A percentile compares a stretch with the other conserved stretches of the same genome.
Conservation (phyloP, 176 grass and related monocot genomes). For the Rhynchospora pubera region DNA sequence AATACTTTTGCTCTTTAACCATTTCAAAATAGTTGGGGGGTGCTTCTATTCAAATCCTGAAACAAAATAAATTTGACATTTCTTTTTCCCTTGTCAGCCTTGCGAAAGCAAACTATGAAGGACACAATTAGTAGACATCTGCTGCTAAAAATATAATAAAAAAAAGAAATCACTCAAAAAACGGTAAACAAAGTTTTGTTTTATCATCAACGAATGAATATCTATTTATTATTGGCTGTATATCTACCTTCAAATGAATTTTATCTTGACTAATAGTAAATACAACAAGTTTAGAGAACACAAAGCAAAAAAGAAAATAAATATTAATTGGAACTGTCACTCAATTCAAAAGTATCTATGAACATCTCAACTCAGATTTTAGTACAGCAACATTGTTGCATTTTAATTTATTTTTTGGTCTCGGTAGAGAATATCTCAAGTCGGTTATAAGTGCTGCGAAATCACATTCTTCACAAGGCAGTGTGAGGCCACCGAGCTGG, state of each 20-base stretch:
- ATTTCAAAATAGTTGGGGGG: not conserved
- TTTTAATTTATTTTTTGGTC: not conserved
- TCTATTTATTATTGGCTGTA: not conserved
- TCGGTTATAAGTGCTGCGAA: conserved; percentile 26
- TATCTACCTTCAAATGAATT: not conserved
- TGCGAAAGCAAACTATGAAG: not conserved
- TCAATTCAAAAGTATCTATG: not conserved
- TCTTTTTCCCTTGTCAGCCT: not conserved
- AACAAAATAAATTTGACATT: not conserved
- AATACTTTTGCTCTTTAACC: not conserved
- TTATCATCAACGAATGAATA: not conserved
- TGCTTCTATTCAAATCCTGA: not conserved
- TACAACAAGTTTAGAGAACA: not conserved
- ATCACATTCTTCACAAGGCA: conserved; percentile 35
- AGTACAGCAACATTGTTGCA: not conserved
- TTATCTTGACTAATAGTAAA: not conserved
- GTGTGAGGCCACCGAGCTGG: conserved; percentile 22
- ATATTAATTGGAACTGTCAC: not conserved
- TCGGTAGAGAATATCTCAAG: not conserved
- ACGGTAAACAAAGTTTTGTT: not conserved
- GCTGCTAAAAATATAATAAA: no score
- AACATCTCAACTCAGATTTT: no score
- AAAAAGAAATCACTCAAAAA: not conserved
- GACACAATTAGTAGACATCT: not conserved
- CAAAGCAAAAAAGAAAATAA: not conserved